These are phyloP conservation scores for Hypoxylon rubiginosum DNA, from an alignment of 2,329 filamentous ascomycete species.

Conservation along the genomic window DNA sequence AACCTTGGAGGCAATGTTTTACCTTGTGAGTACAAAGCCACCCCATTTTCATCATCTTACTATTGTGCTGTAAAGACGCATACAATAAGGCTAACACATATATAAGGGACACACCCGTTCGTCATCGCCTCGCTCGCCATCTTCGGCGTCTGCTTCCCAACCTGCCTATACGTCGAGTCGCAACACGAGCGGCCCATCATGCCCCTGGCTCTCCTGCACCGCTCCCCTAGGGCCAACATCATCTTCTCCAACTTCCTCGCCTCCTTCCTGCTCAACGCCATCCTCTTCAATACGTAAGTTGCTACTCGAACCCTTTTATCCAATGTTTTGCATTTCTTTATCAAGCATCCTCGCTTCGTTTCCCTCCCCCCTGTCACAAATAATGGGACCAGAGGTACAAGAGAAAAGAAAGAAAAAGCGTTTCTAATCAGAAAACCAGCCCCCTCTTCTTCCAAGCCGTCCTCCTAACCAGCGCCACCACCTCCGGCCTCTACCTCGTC, in stretches of 20 bases:
- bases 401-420: no score
- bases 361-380: no score
- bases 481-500: constrained; percentile 79
- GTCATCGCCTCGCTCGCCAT: constrained; percentile 65
- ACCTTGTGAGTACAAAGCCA: constrained; percentile 63
- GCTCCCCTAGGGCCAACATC: constrained; percentile 67
- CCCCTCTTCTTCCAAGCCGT: constrained; percentile 84
- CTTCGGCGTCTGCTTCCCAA: constrained; percentile 62
- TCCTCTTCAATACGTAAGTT: constrained; percentile 70
- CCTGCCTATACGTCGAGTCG: constrained; percentile 67
- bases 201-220: constrained; percentile 66
- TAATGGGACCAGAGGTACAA: no score
- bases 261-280: constrained; percentile 66
- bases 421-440: constrained; percentile 56
- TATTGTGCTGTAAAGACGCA: neutral
- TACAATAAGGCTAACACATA: constrained; percentile 11
- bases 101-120: constrained; percentile 67
- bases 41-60: neutral
- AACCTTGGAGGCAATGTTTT: constrained; percentile 74
- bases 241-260: constrained; percentile 68
- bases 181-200: constrained; percentile 69
- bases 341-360: neutral
- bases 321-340: neutral
- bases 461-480: constrained; percentile 76
- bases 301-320: neutral